Conservation (phyloP, 164 flowering plant species). For the Tinospora cordifolia region DNA sequence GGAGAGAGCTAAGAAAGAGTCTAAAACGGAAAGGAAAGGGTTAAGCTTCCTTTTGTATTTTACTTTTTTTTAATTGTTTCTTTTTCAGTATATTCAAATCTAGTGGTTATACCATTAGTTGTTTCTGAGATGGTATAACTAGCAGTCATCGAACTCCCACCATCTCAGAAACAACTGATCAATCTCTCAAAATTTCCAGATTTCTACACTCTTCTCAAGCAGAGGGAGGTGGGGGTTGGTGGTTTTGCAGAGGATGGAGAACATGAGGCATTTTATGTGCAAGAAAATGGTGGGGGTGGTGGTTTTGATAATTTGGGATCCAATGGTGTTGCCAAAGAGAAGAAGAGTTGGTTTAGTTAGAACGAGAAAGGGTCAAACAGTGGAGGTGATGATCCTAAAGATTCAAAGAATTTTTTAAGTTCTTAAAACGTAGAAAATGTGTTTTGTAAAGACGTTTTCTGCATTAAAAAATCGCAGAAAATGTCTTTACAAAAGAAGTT, state of each 20-base stretch:
- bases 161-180: slow-evolving; percentile 10
- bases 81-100: no score
- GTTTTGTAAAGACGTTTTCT: no score
- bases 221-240: slow-evolving; percentile 40
- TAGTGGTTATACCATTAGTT: no score
- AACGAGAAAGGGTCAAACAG: slow-evolving; percentile 58
- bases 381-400: slow-evolving; percentile 42
- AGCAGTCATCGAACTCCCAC: neutral
- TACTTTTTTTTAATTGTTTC: no score
- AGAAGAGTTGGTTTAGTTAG: slow-evolving; percentile 96
- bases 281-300: slow-evolving; percentile 46
- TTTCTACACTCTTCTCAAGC: slow-evolving; percentile 12
- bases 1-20: no score
- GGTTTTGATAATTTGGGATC: slow-evolving; percentile 45
- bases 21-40: no score
- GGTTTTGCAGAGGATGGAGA: slow-evolving; percentile 60
- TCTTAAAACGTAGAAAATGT: no score
- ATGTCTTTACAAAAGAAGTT: no score
- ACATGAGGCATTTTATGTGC: slow-evolving; percentile 32
- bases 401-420: slow-evolving; percentile 53
- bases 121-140: no score
- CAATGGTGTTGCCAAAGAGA: slow-evolving; percentile 63
- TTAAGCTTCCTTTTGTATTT: no score
- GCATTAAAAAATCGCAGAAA: no score
- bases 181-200: slow-evolving; percentile 2